Percentiles rank a stretch among this genome's conserved stretches.
These are phyloP conservation scores for Patellifolia procumbens DNA, from an alignment of 179 eudicot species.

Conservation along the genomic window DNA sequence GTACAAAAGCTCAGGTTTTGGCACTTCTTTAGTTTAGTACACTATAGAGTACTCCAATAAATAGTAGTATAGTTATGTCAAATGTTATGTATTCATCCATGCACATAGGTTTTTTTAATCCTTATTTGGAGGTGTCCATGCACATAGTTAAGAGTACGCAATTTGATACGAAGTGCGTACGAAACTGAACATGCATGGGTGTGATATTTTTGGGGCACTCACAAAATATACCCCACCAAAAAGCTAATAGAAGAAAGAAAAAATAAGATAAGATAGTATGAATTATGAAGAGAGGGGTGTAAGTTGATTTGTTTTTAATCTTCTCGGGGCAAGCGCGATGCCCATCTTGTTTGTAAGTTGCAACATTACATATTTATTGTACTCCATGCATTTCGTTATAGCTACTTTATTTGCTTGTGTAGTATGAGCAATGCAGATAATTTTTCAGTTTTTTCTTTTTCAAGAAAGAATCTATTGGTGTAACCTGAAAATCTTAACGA, in stretches of 20 bases:
- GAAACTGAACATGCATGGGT: conserved; percentile 25
- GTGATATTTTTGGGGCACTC: conserved; percentile 25
- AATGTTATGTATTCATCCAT: too few relatives aligned
- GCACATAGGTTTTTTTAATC: too few relatives aligned
- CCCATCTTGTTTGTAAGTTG: conserved; percentile 20
- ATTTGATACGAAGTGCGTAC: conserved; percentile 25
- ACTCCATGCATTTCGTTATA: conserved; percentile 14
- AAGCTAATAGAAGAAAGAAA: not conserved
- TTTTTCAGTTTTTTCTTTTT: too few relatives aligned
- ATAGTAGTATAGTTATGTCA: too few relatives aligned
- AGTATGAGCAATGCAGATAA: too few relatives aligned
- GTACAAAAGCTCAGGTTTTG: too few relatives aligned
- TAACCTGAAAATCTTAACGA: too few relatives aligned
- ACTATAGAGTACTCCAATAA: too few relatives aligned
- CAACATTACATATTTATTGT: conserved; percentile 21
- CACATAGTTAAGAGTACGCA: not conserved
- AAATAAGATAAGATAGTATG: not conserved
- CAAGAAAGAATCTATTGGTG: too few relatives aligned
- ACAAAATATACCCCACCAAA: conserved; percentile 26
- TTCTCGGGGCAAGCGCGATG: conserved; percentile 35
- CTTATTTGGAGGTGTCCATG: too few relatives aligned
- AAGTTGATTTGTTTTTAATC: conserved; percentile 26
- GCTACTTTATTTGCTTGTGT: not conserved
- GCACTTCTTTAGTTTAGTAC: too few relatives aligned
- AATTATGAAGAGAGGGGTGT: conserved; percentile 22